Conservation (phyloP, 768 basidiomycete species). For the Tephrocybe rancida region DNA sequence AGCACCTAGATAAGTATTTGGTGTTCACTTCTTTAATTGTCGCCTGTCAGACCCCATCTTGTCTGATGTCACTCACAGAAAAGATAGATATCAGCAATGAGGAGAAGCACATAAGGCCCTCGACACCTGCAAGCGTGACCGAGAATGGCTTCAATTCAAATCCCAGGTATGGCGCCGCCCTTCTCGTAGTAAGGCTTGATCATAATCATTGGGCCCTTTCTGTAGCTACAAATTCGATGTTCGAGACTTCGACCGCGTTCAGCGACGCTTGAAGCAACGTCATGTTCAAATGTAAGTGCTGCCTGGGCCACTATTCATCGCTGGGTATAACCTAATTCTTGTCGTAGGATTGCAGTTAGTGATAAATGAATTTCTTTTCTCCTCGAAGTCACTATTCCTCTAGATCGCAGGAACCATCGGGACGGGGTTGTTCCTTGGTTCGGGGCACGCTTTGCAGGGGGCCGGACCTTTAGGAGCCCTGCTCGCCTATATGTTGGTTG, state of each 20-base stretch:
- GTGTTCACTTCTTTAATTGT: too few species aligned
- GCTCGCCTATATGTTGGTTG: conserved; percentile 64
- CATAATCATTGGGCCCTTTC: not conserved
- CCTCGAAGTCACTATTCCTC: not conserved
- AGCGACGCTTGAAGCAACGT: conserved; percentile 72
- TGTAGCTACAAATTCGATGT: conserved; percentile 52
- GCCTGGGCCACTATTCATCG: not conserved
- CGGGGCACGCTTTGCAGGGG: conserved; percentile 56
- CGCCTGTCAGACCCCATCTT: too few species aligned
- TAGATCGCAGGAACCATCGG: conserved; percentile 78
- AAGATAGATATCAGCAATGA: not conserved
- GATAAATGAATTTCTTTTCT: not conserved
- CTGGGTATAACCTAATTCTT: not conserved
- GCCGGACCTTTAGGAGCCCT: conserved; percentile 73
- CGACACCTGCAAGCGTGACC: not conserved
- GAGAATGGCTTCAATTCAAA: not conserved
- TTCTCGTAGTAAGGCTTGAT: not conserved
- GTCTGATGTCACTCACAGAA: not conserved
- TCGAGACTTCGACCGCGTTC: conserved; percentile 70
- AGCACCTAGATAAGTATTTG: too few species aligned
- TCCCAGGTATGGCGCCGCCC: not conserved
- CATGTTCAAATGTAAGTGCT: conserved; percentile 74
- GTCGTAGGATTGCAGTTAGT: conserved; percentile 62
- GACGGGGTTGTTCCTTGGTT: conserved; percentile 75
- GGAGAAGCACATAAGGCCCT: not conserved